phyloP scores from a whole-genome alignment of 768 basidiomycete species.

The Naematelia encephala region DNA sequence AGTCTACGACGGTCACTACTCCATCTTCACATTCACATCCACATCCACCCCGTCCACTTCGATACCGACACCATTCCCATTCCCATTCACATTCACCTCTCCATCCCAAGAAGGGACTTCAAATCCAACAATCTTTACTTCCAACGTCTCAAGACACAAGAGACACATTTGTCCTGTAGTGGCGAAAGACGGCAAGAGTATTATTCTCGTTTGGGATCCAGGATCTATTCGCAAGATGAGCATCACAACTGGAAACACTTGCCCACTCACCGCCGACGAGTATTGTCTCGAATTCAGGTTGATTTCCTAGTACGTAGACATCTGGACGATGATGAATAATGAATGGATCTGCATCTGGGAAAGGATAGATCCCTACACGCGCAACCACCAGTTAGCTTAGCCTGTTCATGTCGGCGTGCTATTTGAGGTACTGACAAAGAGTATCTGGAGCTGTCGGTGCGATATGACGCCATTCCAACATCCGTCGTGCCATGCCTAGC shows the following conservation, averaged over 20 bases:
- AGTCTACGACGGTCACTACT: slow-evolving; percentile 1
- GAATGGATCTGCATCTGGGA: slow-evolving; percentile 81
- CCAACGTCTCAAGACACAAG: slow-evolving; percentile 73
- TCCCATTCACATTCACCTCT: slow-evolving; percentile 10
- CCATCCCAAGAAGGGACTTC: slow-evolving; percentile 47
- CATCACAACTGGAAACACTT: slow-evolving; percentile 1
- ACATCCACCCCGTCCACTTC: slow-evolving; percentile 13
- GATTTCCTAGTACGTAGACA: slow-evolving; percentile 88
- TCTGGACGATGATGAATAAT: slow-evolving; percentile 79
- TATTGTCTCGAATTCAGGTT: slow-evolving; percentile 74
- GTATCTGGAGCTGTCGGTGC: slow-evolving; percentile 99
- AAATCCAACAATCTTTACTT: slow-evolving; percentile 49
- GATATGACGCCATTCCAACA: slow-evolving; percentile 88
- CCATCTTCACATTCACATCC: slow-evolving; percentile 31
- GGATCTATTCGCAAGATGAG: slow-evolving; percentile 12
- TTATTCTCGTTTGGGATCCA: slow-evolving; percentile 57
- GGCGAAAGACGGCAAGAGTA: slow-evolving; percentile 77
- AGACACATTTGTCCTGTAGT: slow-evolving; percentile 74
- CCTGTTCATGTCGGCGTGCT: too few relatives aligned
- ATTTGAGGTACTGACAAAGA: slow-evolving; percentile 63
- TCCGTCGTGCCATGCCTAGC: slow-evolving; percentile 69
- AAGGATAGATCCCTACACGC: slow-evolving; percentile 81
- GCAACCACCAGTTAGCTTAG: too few relatives aligned
- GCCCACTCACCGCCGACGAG: slow-evolving; percentile 56
- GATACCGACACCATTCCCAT: slow-evolving; percentile 6